phyloP scores from a whole-genome alignment of 805 yeast genomes.

The Ogataea parapolymorpha region DNA sequence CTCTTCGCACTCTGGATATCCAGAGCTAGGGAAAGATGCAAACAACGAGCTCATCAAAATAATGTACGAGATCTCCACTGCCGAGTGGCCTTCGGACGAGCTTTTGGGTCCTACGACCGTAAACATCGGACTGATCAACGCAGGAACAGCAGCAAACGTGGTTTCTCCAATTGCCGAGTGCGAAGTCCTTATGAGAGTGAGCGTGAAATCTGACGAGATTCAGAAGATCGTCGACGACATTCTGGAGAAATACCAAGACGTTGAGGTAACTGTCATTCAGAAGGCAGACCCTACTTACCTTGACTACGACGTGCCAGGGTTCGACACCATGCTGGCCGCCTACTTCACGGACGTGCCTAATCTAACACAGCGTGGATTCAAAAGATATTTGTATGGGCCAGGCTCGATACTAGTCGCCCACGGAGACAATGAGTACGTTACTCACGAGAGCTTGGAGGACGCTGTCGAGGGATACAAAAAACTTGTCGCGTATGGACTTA shows the following conservation, averaged over 20 bases:
- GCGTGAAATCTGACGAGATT: constrained; percentile 42
- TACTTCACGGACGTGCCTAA: constrained; percentile 46
- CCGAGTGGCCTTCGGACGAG: constrained; percentile 47
- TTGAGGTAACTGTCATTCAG: constrained; percentile 14
- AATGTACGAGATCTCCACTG: constrained; percentile 41
- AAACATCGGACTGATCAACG: constrained; percentile 55
- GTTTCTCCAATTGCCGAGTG: constrained; percentile 58
- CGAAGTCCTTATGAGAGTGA: constrained; percentile 48
- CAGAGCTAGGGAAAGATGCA: constrained; percentile 64
- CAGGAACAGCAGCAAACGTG: constrained; percentile 67
- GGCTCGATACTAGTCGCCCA: constrained; percentile 64
- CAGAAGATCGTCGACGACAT: constrained; percentile 34
- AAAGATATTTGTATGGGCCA: constrained; percentile 61
- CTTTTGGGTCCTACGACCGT: constrained; percentile 59
- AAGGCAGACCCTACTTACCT: constrained; percentile 41
- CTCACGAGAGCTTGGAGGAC: constrained; percentile 41
- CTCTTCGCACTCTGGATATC: constrained; percentile 68
- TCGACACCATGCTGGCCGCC: constrained; percentile 41
- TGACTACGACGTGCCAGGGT: constrained; percentile 63
- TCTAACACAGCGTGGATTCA: constrained; percentile 33
- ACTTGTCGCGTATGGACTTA: constrained; percentile 30
- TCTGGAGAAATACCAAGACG: constrained; percentile 26
- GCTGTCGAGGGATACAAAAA: constrained; percentile 54
- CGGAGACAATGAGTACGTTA: constrained; percentile 52
- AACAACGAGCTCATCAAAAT: constrained; percentile 51